Percentiles rank a stretch among this genome's conserved stretches.
These are phyloP conservation scores for Skeletonema grethae DNA, from an alignment of 108 stramenopile species.

Conservation along the genomic window DNA sequence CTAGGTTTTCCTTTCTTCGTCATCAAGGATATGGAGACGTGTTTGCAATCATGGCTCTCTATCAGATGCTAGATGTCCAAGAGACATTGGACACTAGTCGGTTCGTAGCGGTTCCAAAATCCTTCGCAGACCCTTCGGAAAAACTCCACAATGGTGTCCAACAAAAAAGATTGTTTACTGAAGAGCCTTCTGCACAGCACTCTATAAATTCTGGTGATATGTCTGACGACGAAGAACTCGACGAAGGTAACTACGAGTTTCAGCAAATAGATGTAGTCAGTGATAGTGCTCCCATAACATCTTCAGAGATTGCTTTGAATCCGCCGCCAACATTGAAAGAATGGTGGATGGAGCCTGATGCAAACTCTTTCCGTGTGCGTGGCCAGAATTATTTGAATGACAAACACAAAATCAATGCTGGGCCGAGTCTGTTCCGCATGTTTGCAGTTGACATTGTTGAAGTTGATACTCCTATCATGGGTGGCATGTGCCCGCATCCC, in stretches of 20 bases:
- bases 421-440: constrained; percentile 78
- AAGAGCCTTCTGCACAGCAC: neutral
- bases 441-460: constrained; percentile 84
- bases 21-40: constrained; percentile 75
- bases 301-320: neutral
- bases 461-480: constrained; percentile 64
- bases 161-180: neutral
- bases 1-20: constrained; percentile 42
- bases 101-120: constrained; percentile 62
- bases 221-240: neutral
- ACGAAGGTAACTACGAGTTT: constrained; percentile 1
- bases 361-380: constrained; percentile 86
- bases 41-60: constrained; percentile 79
- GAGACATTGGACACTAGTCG: constrained; percentile 73
- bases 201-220: neutral
- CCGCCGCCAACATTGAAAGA: constrained; percentile 15
- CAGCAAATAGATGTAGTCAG: neutral
- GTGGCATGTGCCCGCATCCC: constrained; percentile 83
- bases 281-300: constrained; percentile 3
- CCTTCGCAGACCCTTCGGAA: constrained; percentile 23
- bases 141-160: neutral
- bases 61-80: constrained; percentile 86
- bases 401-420: constrained; percentile 82
- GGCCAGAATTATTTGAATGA: constrained; percentile 79
- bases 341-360: constrained; percentile 88